These are phyloP conservation scores for Exophiala oligosperma DNA, from an alignment of 2,329 filamentous ascomycete species.

Conservation along the genomic window DNA sequence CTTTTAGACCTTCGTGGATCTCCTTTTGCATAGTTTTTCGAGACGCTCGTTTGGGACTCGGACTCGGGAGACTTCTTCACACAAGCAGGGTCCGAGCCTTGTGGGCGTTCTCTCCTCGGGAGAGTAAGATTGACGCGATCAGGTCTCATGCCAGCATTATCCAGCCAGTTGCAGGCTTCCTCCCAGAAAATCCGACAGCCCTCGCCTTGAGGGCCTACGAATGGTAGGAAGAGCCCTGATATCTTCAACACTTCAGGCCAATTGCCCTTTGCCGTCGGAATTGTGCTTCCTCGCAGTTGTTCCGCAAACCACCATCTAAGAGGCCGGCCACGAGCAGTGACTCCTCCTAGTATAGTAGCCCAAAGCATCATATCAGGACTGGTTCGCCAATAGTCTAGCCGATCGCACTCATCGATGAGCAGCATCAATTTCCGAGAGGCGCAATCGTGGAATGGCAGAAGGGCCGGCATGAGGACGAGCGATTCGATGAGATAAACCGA, in stretches of 20 bases:
- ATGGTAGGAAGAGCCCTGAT: background rate
- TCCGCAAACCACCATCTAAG: slow-evolving; percentile 3
- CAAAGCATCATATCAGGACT: slow-evolving; percentile 1
- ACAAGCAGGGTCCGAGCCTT: background rate
- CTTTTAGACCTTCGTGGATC: too few relatives aligned
- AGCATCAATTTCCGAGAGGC: slow-evolving; percentile 1
- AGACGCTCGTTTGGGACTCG: too few relatives aligned
- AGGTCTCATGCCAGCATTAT: background rate
- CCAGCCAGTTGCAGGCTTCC: slow-evolving; percentile 3
- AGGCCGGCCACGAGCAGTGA: background rate
- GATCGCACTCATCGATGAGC: slow-evolving; percentile 3
- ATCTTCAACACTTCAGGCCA: background rate
- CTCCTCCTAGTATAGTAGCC: background rate
- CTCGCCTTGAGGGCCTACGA: background rate
- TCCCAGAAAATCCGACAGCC: slow-evolving; percentile 1
- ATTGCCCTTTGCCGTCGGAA: background rate
- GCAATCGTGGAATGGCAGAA: background rate
- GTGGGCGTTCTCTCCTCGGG: background rate
- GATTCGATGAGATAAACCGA: slow-evolving; percentile 1
- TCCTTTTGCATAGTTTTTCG: too few relatives aligned
- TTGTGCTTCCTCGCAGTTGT: background rate
- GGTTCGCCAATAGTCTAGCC: background rate
- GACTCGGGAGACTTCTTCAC: too few relatives aligned
- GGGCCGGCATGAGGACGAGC: background rate
- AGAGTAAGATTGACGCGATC: background rate